phyloP scores from a whole-genome alignment of 768 basidiomycete genomes.

The Holtermannia corniformis region DNA sequence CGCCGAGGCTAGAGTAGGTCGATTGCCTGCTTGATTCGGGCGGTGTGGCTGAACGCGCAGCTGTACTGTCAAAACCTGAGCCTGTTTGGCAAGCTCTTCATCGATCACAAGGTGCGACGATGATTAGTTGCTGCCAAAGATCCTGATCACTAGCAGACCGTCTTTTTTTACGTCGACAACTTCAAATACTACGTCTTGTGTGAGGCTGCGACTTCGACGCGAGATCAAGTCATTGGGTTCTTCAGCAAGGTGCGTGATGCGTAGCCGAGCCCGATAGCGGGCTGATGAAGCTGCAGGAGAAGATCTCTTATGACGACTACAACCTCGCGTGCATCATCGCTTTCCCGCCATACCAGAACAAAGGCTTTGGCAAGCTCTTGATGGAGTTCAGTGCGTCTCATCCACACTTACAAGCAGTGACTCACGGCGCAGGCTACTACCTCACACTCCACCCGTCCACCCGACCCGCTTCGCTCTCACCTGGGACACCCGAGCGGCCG shows the following conservation, averaged over 20 bases:
- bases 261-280: background rate
- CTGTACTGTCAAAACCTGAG: constrained; percentile 93
- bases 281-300: constrained; percentile 55
- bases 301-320: constrained; percentile 89
- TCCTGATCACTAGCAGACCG: constrained; percentile 16
- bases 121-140: constrained; percentile 11
- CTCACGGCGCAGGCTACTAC: constrained; percentile 68
- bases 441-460: constrained; percentile 49
- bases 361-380: constrained; percentile 87
- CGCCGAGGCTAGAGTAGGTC: constrained; percentile 62
- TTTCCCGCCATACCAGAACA: constrained; percentile 81
- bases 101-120: constrained; percentile 92
- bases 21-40: background rate
- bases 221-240: constrained; percentile 71
- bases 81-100: constrained; percentile 95
- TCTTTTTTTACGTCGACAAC: constrained; percentile 42
- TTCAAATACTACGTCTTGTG: constrained; percentile 87
- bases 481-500: constrained; percentile 90
- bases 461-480: constrained; percentile 57
- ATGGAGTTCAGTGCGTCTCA: constrained; percentile 88
- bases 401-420: too few relatives aligned
- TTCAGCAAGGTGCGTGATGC: constrained; percentile 59
- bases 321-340: constrained; percentile 95
- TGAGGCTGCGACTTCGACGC: constrained; percentile 59
- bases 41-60: constrained; percentile 43